Evolutionary conservation across 352 stramenopile genomes (phyloP).

Genomic region (Globisporangium cystogenes): DNA sequence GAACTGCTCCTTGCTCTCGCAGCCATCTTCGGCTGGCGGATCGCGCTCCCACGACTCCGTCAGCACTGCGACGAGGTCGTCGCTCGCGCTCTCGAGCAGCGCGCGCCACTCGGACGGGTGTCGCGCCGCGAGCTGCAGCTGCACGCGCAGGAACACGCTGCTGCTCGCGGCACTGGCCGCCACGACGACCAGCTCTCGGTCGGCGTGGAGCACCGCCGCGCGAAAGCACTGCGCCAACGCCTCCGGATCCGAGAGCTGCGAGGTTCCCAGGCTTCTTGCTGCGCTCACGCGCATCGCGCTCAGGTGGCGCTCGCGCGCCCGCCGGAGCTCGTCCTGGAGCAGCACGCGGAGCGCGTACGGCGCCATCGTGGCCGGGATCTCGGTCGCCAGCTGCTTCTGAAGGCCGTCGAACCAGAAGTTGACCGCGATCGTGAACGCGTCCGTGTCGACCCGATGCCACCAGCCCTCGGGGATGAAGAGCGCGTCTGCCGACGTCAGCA

Average conservation of each 20-base stretch:
- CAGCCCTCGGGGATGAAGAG: conserved; percentile 80
- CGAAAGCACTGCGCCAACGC: conserved; percentile 6
- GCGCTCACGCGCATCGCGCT: conserved; percentile 9
- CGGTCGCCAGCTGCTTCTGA: conserved; percentile 34
- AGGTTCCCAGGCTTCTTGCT: no score
- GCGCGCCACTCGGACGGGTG: conserved; percentile 19
- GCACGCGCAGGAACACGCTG: conserved; percentile 1
- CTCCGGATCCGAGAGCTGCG: no score
- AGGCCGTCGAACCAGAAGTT: conserved; percentile 83
- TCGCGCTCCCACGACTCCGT: conserved; percentile 37
- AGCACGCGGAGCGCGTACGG: conserved; percentile 66
- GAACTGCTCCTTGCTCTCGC: conserved; percentile 3
- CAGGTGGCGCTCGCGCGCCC: conserved; percentile 27
- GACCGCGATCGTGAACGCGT: conserved; percentile 65
- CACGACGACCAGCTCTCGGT: conserved; percentile 28
- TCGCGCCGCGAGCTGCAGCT: conserved; percentile 13
- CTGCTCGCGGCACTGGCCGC: conserved; percentile 10
- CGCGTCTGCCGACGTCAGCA: conserved; percentile 46
- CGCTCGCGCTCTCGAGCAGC: conserved; percentile 31
- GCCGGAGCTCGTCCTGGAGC: conserved; percentile 52
- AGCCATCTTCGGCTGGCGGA: neutral
- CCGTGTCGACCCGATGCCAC: conserved; percentile 84
- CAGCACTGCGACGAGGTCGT: conserved; percentile 32
- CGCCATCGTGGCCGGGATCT: conserved; percentile 27
- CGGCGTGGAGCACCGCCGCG: conserved; percentile 12